Percentiles rank a stretch among this genome's conserved stretches.
These are phyloP conservation scores for Isochrysis galbana DNA, from an alignment of 78 protist genomes.

Conservation along the genomic window DNA sequence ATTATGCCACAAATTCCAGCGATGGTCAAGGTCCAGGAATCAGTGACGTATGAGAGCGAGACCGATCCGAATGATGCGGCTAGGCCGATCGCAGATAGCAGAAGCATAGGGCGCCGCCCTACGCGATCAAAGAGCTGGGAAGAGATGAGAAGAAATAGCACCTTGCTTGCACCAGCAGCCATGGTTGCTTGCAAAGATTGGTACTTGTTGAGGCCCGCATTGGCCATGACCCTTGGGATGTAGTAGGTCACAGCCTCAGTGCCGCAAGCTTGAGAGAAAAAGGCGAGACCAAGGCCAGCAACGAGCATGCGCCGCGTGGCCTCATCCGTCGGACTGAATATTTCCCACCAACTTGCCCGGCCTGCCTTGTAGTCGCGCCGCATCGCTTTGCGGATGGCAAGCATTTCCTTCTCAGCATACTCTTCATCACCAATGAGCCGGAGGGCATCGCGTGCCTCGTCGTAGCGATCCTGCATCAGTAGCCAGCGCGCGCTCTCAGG, in stretches of 20 bases:
- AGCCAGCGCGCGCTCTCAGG: slow-evolving; percentile 17
- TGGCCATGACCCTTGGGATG: background rate
- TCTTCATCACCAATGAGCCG: too few species aligned
- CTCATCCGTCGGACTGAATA: background rate
- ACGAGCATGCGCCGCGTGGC: background rate
- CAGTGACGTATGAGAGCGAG: too few species aligned
- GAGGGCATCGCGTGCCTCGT: background rate
- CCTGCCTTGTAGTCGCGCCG: background rate
- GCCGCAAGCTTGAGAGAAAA: background rate
- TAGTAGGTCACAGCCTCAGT: background rate
- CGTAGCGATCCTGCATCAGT: background rate
- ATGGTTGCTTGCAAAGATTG: background rate
- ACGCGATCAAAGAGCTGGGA: background rate
- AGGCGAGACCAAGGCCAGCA: background rate
- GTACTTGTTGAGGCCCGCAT: background rate
- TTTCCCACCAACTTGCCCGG: background rate
- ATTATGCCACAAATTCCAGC: background rate
- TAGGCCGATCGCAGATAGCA: background rate
- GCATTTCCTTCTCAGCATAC: too few species aligned
- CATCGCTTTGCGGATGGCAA: too few species aligned
- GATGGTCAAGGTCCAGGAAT: background rate
- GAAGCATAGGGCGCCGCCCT: background rate
- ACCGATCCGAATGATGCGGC: background rate
- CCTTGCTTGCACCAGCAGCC: background rate
- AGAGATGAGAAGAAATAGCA: background rate